Conservation (phyloP, 768 basidiomycete genomes). For the Suillus lakei region DNA sequence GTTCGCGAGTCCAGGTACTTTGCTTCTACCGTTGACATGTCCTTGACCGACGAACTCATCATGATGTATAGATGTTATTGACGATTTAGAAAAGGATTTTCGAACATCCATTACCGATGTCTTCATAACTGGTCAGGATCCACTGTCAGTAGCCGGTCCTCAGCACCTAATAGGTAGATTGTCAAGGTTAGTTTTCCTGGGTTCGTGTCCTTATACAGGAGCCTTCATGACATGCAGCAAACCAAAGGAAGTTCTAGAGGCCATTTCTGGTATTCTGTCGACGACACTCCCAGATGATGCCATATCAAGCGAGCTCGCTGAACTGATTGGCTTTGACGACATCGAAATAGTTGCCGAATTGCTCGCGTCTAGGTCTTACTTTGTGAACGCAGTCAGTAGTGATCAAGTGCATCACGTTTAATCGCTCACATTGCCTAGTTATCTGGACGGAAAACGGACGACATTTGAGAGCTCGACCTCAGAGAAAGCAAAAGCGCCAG, state of each 20-base stretch:
- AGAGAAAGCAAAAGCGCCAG: background rate
- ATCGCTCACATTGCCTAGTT: background rate
- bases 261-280: slow-evolving; percentile 46
- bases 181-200: background rate
- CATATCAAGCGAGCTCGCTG: slow-evolving; percentile 78
- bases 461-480: background rate
- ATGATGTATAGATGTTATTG: background rate
- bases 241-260: slow-evolving; percentile 14
- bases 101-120: slow-evolving; percentile 3
- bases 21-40: background rate
- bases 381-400: slow-evolving; percentile 53
- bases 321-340: slow-evolving; percentile 83
- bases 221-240: background rate
- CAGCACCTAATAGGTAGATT: slow-evolving; percentile 4
- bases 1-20: background rate
- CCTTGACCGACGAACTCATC: background rate
- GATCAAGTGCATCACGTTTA: background rate
- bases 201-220: background rate
- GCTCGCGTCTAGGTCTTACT: slow-evolving; percentile 54
- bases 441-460: too few relatives aligned
- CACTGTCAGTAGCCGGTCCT: background rate
- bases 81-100: background rate
- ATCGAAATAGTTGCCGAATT: slow-evolving; percentile 80
- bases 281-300: slow-evolving; percentile 63
- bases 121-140: background rate